Evolutionary conservation across 2,329 filamentous ascomycete genomes (phyloP), one percentile per base, ranked within the genome.

Genomic region (Beauveria caledonica): DNA sequence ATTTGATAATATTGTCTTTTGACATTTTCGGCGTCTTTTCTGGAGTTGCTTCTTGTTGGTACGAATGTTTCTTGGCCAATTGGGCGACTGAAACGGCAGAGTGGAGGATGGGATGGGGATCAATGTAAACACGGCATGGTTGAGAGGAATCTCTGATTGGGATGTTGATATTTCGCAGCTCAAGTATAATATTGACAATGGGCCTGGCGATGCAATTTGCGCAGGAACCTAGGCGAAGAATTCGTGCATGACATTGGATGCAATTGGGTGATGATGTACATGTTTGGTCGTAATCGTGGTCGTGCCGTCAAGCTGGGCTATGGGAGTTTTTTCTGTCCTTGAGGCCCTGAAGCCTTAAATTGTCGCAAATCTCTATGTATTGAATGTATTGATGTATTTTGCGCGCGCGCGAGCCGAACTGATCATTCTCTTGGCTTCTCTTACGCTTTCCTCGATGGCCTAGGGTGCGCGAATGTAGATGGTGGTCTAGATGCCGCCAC

Each of bases 401-500:
- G 51, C 15, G 5, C 25, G 21, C 13, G 50, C 33, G 21, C 50
- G 46, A n/a, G 33, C 5, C 5, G 5, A 36, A 36, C 5, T 36
- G 33, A 36, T 36, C 11, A 15, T 36, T 15, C 13, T 13, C 33
- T 36, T 36, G 33, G 33, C 6, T 36, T 15, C 13, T 13, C 33
- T 36, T 36, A 13, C 33, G 33, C 5, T 36, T 11, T 36, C 33
- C 13, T 36, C 5, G 11, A 5, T 10, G 33, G 33, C 11, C 15
- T 9, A 17, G 48, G 21, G 9, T 36, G 36, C 48, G 48, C 48
- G 17, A 33, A 9, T 1, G 3, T 36, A 13, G 11, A 15, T 36
- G n/a, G 7, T 15, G 46, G 46, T 36, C 8, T 63, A 79, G 45
- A 78, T 69, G 0, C 77, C 77, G 1, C 77, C 77, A 3, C 80